Conservation (phyloP, 2,329 filamentous ascomycete genomes). For the Cladosporium oxysporum region DNA sequence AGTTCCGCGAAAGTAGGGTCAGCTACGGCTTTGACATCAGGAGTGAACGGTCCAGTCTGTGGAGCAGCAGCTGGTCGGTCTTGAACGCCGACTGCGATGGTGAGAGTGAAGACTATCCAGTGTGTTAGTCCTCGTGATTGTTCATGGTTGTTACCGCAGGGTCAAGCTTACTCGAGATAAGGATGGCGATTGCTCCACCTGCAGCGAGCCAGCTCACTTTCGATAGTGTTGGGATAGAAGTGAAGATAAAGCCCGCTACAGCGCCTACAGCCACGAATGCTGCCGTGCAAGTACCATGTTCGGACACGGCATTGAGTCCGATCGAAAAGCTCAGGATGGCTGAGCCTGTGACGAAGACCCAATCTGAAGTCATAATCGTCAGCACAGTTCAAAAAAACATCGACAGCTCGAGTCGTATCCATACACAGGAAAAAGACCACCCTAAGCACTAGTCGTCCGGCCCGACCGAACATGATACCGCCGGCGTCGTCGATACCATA, state of each 20-base stretch:
- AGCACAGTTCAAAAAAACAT: background rate
- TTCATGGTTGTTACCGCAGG: no score
- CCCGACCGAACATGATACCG: constrained; percentile 52
- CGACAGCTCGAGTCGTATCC: constrained; percentile 25
- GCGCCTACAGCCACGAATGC: constrained; percentile 42
- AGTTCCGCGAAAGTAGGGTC: constrained; percentile 60
- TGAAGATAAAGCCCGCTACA: background rate
- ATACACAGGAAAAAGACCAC: constrained; percentile 41
- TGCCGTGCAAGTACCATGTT: constrained; percentile 60
- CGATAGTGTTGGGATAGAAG: constrained; percentile 15
- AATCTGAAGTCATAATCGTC: constrained; percentile 50
- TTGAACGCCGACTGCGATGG: constrained; percentile 54
- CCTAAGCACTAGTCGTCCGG: constrained; percentile 52
- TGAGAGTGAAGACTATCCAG: constrained; percentile 47
- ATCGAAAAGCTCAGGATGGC: constrained; percentile 62
- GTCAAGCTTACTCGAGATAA: constrained; percentile 34
- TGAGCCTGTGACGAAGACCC: constrained; percentile 57
- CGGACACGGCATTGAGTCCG: constrained; percentile 60
- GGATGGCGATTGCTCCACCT: constrained; percentile 61
- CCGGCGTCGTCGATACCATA: constrained; percentile 60
- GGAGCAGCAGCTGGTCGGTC: constrained; percentile 64
- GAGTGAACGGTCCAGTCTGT: constrained; percentile 58
- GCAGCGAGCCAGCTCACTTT: constrained; percentile 62
- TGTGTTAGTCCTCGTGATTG: background rate
- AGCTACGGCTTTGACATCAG: constrained; percentile 59